Evolutionary conservation across 2,329 filamentous ascomycete genomes (phyloP), one percentile per base, ranked within the genome.

Genomic region (Ambrosiella xylebori): DNA sequence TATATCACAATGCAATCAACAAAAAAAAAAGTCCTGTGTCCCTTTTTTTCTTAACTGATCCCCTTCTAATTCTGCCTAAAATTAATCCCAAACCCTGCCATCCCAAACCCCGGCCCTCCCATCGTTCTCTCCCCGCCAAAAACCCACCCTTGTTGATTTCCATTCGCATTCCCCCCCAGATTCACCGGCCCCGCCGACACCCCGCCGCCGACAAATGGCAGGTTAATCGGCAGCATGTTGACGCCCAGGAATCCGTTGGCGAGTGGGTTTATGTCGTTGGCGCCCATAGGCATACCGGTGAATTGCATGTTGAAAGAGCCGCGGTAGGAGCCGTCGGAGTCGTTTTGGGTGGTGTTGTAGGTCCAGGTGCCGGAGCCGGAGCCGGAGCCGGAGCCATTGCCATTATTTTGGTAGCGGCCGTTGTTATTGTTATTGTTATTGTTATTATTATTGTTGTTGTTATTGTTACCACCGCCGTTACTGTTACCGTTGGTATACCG

Each of bases 271-370:
- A 58, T 51, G 12, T 54, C 35, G 13, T 15, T 36, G 4, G 12
- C 35, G n/a, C 19, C 51, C 37, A 53, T 47, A 6, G 56, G 56
- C 39, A 58, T 41, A 5, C 56, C 56, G 37, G 50, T 44, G 50
- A 58, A 58, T 44, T 58, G 56, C 19, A 58, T 15, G 39, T 58
- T 58, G 39, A 58, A 17, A 4, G 53, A 54, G 19, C 41, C 40
- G 8, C 56, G 49, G 39, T 54, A 58, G 11, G 56, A 54, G 49
- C 56, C 56, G 35, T 49, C 55, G 41, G 35, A 35, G 5, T 45
- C 44, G 9, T 37, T 53, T 2, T 27, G 37, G 2, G 51, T 53
- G 6, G 35, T 38, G 35, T 17, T 53, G 17, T 37, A 53, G 7
- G 51, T 17, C 8, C n/a, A 47, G 11, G 44, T 47, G 8, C 44